Evolutionary conservation across 441 rosid genomes (phyloP), one percentile per base, ranked within the genome.

Genomic region (Rhodomyrtus psidioides): DNA sequence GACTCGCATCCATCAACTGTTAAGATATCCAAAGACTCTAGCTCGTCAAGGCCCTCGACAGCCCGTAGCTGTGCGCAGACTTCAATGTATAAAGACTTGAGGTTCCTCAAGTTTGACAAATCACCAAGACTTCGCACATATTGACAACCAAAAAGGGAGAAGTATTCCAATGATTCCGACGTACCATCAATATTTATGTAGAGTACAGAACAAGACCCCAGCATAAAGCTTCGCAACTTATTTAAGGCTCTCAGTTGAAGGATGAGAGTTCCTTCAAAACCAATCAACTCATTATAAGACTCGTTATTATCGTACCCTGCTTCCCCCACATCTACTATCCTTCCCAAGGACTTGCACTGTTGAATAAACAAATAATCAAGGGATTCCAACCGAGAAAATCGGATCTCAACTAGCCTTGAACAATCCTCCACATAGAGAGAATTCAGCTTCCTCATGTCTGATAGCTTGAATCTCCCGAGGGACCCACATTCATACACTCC

Each of bases 131-230:
- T 57, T 57, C 0, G 3, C 28, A 57, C 2, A 26, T 4, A 12
- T 4, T 6, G 0, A 57, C 60, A 57, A 10, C 0, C 6, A 12
- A 0, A 5, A 57, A 26, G 1, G 1, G 0, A 0, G 6, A 57
- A 2, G 7, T 0, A 2, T 10, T 57, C 60, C 28, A 12, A 26
- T 12, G 28, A 57, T 57, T 26, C 49, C 1, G 3, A 57, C 3
- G 15, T 57, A 5, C 16, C 60, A 3, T 26, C 60, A 7, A 57
- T 1, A 12, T 57, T 2, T 10, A 57, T 57, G 28, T 26, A 1
- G 0, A 10, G 60, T 10, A 26, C 26, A 57, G 7, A 2, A 15
- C 60, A 57, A 9, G 1, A 9, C 12, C 0, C 5, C 49, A 46
- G 49, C 49, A 0, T 9, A 9, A 46, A 46, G 49, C 49, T 46